Evolutionary conservation across 1,139 yeast species (phyloP).

Genomic region (Diutina siamensis): DNA sequence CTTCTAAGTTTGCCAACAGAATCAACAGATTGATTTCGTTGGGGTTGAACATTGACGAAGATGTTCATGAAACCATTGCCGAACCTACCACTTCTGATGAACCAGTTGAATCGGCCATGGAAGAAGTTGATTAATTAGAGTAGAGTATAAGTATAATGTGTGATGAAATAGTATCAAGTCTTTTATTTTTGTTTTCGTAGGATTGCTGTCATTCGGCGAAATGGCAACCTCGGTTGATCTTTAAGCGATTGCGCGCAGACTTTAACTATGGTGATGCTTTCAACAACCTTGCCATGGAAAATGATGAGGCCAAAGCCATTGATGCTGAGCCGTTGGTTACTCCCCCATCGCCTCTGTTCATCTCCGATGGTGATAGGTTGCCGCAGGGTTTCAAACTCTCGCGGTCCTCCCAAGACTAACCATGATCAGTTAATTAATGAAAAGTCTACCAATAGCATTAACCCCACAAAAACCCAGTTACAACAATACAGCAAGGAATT

Average conservation of each 20-base stretch:
- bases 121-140: slow-evolving; percentile 82
- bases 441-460: too few species aligned
- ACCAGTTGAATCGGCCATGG: slow-evolving; percentile 90
- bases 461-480: not conserved
- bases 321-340: not conserved
- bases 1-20: slow-evolving; percentile 94
- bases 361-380: not conserved
- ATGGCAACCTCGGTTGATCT: too few species aligned
- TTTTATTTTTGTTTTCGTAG: not conserved
- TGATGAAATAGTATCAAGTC: too few species aligned
- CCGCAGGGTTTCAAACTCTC: not conserved
- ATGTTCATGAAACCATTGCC: slow-evolving; percentile 40
- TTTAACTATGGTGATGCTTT: not conserved
- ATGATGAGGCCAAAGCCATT: not conserved
- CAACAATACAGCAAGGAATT: not conserved
- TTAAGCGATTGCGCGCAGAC: not conserved
- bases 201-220: too few species aligned
- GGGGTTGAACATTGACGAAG: slow-evolving; percentile 96
- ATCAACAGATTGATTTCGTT: slow-evolving; percentile 96
- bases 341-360: not conserved
- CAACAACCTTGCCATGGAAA: slow-evolving; percentile 1
- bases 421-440: too few species aligned
- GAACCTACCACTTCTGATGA: slow-evolving; percentile 45
- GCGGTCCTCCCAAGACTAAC: not conserved
- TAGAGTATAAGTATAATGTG: not conserved